Evolutionary conservation across 768 basidiomycete genomes (phyloP), one percentile per base, ranked within the genome.

Genomic region (Boletus bicolor): DNA sequence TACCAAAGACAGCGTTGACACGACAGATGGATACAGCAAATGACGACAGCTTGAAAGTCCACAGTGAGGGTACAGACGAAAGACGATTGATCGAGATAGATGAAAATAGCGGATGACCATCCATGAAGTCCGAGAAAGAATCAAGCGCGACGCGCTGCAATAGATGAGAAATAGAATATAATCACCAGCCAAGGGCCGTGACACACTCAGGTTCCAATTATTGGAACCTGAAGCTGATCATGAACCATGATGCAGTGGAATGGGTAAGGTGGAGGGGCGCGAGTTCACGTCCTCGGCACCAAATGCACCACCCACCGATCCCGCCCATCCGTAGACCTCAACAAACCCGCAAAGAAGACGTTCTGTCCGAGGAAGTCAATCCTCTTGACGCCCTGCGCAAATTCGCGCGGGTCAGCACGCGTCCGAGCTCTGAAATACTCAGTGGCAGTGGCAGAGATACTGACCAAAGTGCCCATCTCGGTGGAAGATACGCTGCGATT

Each of bases 311-410:
- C 62, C 70, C 70, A 75, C 41, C 61, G 54, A 39, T 68, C 66
- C 21, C 44, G 66, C 9, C 67, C 71, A 8, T 65, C 61, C 41
- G 54, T 57, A 37, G 71, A 62, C 45, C 52, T 57, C 17, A 61
- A 59, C 21, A 76, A 43, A 10, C 75, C 75, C 10, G 54, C 64
- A 41, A 76, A 76, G 28, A 53, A 55, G 38, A 65, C 55, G 21
- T 65, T 63, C 2, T 58, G 64, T 34, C 73, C 72, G 56, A 76
- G 65, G 60, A 74, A 73, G 58, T 76, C 75, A 28, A 76, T 65
- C 63, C 73, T 59, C 66, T 74, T 76, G 28, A 76, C 55, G 8
- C 75, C 75, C 63, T 76, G 75, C 59, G 56, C 60, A 64, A 60
- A 68, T 65, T 76, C 73, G 62, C 67, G 61, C 64, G 64, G 69